A percentile compares a stretch with the other conserved stretches of the same genome.
These are phyloP conservation scores for Papiliotrema fonsecae DNA, from an alignment of 1,284 basidiomycete genomes.

Conservation along the genomic window DNA sequence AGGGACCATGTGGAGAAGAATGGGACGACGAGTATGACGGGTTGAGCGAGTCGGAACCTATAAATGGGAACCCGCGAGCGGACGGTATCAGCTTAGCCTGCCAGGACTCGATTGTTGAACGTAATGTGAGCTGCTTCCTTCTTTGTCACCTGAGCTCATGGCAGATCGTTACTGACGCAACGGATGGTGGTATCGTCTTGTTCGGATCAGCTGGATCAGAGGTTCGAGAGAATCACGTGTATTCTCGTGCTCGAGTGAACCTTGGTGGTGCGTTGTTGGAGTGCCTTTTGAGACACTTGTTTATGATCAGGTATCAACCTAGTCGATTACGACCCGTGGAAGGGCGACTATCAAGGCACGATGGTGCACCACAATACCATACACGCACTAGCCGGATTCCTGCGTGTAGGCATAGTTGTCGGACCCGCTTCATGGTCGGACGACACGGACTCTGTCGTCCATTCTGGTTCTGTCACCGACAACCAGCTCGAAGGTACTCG, in stretches of 20 bases:
- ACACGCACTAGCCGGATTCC: constrained; percentile 41
- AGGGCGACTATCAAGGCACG: constrained; percentile 45
- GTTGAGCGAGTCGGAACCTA: constrained; percentile 26
- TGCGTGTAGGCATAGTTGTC: constrained; percentile 47
- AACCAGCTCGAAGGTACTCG: constrained; percentile 41
- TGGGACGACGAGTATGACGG: constrained; percentile 50
- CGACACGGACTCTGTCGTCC: constrained; percentile 45
- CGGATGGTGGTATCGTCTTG: constrained; percentile 48
- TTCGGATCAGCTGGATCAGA: constrained; percentile 45
- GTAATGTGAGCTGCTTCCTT: constrained; percentile 34
- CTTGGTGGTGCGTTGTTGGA: constrained; percentile 35
- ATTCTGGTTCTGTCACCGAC: constrained; percentile 40
- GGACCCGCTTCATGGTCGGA: constrained; percentile 48
- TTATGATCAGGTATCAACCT: constrained; percentile 43
- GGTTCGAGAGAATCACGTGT: constrained; percentile 42
- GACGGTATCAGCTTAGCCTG: constrained; percentile 50
- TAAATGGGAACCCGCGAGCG: constrained; percentile 44
- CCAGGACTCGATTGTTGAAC: constrained; percentile 44
- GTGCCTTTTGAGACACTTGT: no score
- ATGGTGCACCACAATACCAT: constrained; percentile 43
- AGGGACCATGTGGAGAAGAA: constrained; percentile 50
- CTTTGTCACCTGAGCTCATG: background rate
- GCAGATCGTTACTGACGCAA: constrained; percentile 47
- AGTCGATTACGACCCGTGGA: constrained; percentile 49
- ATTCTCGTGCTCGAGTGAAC: constrained; percentile 42